phyloP scores from a whole-genome alignment of 768 basidiomycete genomes.

The Russula virescens region DNA sequence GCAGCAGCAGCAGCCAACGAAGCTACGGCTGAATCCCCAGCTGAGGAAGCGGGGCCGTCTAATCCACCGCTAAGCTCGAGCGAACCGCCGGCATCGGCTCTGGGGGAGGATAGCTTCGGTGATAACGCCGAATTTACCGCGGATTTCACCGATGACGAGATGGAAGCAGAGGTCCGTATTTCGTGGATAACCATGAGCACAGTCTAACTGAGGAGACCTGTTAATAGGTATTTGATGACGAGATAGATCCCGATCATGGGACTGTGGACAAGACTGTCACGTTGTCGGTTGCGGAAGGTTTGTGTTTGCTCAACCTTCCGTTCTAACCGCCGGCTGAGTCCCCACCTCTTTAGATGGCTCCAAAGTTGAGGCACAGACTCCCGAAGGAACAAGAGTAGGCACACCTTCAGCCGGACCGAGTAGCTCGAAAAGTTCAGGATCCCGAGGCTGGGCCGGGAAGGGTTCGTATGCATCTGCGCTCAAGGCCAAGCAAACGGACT shows the following conservation, averaged over 20 bases:
- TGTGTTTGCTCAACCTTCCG: background rate
- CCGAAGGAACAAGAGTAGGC: slow-evolving; percentile 89
- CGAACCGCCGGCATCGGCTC: slow-evolving; percentile 30
- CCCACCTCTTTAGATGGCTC: slow-evolving; percentile 58
- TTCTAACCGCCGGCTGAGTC: slow-evolving; percentile 1
- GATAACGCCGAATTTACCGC: slow-evolving; percentile 59
- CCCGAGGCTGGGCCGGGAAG: slow-evolving; percentile 35
- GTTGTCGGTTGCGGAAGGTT: slow-evolving; percentile 75
- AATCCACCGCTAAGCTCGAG: slow-evolving; percentile 13
- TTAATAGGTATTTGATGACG: slow-evolving; percentile 74
- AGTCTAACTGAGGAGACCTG: background rate
- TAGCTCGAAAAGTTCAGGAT: slow-evolving; percentile 34
- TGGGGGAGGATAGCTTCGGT: slow-evolving; percentile 42
- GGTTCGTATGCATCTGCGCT: slow-evolving; percentile 92
- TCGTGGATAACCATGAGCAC: background rate
- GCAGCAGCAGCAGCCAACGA: slow-evolving; percentile 25
- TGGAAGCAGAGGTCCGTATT: slow-evolving; percentile 61
- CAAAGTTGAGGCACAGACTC: slow-evolving; percentile 94
- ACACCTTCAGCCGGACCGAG: slow-evolving; percentile 63
- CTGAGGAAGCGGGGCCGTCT: slow-evolving; percentile 18
- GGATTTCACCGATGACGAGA: slow-evolving; percentile 82
- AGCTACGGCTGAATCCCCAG: slow-evolving; percentile 19
- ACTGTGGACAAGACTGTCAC: slow-evolving; percentile 81
- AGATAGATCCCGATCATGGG: slow-evolving; percentile 66
- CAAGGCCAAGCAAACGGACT: slow-evolving; percentile 88